Base-by-base conservation (phyloP, 2,329 filamentous ascomycete genomes). In the Colletotrichum tabaci region DNA sequence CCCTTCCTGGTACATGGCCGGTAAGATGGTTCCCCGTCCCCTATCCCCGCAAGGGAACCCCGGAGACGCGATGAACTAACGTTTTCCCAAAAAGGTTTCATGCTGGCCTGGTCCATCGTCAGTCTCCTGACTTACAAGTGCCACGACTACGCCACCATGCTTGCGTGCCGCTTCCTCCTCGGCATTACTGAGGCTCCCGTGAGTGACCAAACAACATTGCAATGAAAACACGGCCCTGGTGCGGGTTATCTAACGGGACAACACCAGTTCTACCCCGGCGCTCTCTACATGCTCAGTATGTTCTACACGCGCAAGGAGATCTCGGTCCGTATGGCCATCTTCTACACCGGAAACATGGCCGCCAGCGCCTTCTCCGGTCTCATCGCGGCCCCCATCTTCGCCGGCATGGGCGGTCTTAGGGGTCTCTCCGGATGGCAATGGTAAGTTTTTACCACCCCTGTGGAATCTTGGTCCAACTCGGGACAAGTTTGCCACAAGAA, bases 361-460 rank as follows among this genome's bases (percentile, higher is more conserved):
- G 84, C 83, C 1, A 84, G 84, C 67, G 82, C 84, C 40, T 79
- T 86, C 67, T 84, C 84, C 0, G 83, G 83, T 1, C 79, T 86
- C 21, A 78, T 86, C 44, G 83, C 83, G 12, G 84, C 83, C 9
- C 84, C 81, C 6, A 82, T 86, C 23, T 78, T 86, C 10, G 79
- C 80, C 35, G 82, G 82, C 73, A 83, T 87, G 79, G 79, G 83
- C 5, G 79, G 81, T 5, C 76, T 80, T 40, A 73, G 77, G 15
- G 80, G 80, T 12, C 79, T 85, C 26, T 76, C 79, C 18, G 80
- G 81, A 1, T 84, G 83, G 84, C 81, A 85, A 44, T 86, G 84
- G 84, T 83, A 30, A 55, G 71, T 65, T 8, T 38, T 8, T 38
- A 1, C 2, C 2, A 10, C 35, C 2, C 8, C 30, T 9, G 30